Percentiles rank a stretch among this genome's conserved stretches.
Evolutionary conservation across 441 rosid species (phyloP).

Genomic region (Adansonia gregorii): DNA sequence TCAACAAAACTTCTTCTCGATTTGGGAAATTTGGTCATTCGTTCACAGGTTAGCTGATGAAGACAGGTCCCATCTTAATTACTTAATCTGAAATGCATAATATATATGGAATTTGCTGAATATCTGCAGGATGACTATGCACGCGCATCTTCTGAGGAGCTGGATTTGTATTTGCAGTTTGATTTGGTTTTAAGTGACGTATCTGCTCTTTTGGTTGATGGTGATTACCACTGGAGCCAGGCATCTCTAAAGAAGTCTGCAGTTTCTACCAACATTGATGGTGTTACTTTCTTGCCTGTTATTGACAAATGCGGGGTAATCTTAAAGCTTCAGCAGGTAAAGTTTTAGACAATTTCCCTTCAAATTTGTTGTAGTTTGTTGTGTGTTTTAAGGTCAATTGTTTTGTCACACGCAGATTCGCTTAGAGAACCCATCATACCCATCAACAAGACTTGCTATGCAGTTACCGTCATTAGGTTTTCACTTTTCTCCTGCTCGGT

Average conservation of each 20-base stretch:
- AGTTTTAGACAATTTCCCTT: conserved; percentile 27
- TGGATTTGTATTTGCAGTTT: conserved; percentile 84
- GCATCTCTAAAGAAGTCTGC: conserved; percentile 40
- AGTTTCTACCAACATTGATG: conserved; percentile 38
- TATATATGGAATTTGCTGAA: conserved; percentile 27
- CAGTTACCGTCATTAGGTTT: conserved; percentile 90
- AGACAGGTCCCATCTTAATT: conserved; percentile 12
- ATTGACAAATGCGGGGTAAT: conserved; percentile 92
- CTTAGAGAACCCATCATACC: conserved; percentile 77
- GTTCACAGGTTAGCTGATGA: conserved; percentile 67
- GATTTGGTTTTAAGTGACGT: conserved; percentile 94
- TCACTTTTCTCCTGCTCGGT: conserved; percentile 98
- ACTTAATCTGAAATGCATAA: conserved; percentile 24
- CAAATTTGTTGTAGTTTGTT: conserved; percentile 16
- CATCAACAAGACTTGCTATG: conserved; percentile 86
- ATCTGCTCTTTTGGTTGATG: conserved; percentile 95
- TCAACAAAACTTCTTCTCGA: conserved; percentile 94
- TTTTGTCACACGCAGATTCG: conserved; percentile 62
- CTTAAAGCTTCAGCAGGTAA: conserved; percentile 92
- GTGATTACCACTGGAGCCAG: conserved; percentile 83
- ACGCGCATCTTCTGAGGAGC: conserved; percentile 55
- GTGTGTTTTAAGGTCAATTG: conserved; percentile 29
- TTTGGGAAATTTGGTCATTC: conserved; percentile 91
- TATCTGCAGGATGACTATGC: conserved; percentile 72
- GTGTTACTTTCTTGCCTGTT: conserved; percentile 75